Conservation (phyloP, 73 alveolate genomes). For the Paramecium primaurelia region DNA sequence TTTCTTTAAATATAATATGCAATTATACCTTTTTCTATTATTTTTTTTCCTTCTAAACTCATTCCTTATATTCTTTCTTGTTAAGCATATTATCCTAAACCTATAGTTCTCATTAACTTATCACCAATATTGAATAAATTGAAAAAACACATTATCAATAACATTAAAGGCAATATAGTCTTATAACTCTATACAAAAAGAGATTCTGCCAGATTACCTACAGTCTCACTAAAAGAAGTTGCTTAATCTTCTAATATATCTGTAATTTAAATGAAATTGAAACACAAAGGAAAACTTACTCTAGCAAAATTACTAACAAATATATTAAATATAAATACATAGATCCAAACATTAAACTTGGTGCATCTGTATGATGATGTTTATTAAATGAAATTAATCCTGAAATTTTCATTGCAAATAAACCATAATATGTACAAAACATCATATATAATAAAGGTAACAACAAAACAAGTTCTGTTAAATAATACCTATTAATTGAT, state of each 20-base stretch:
- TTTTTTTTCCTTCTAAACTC: not conserved
- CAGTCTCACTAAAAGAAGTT: constrained; percentile 2
- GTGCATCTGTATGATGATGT: constrained; percentile 61
- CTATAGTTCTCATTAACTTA: constrained; percentile 20
- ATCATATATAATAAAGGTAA: constrained; percentile 37
- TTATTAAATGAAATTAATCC: constrained; percentile 32
- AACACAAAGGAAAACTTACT: constrained; percentile 54
- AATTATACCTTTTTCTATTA: not conserved
- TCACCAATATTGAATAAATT: constrained; percentile 24
- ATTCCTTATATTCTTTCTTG: not conserved
- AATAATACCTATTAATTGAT: not conserved
- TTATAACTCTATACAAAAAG: not conserved
- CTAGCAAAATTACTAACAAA: constrained; percentile 35
- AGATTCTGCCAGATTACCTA: not conserved
- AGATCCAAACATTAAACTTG: constrained; percentile 55
- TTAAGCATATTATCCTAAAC: constrained; percentile 5
- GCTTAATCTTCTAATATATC: not conserved
- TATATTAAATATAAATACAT: not conserved
- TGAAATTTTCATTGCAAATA: constrained; percentile 40
- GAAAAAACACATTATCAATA: constrained; percentile 8
- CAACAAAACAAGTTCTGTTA: not conserved
- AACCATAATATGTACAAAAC: constrained; percentile 49
- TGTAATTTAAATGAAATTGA: constrained; percentile 26
- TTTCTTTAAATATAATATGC: not conserved
- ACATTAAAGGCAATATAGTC: not conserved